phyloP scores from a whole-genome alignment of 345 rosid species.

The Dovyalis caffra region DNA sequence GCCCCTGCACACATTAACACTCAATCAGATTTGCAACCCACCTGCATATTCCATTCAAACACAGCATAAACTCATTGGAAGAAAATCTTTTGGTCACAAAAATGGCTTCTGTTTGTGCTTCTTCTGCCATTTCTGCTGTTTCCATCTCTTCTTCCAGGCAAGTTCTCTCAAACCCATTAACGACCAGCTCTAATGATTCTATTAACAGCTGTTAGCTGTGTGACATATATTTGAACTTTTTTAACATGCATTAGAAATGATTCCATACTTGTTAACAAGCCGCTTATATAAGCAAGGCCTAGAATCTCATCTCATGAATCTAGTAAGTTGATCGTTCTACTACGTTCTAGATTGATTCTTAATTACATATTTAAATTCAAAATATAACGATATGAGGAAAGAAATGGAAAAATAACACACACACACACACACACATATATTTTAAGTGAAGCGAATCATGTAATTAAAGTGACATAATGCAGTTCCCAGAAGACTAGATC shows the following conservation, averaged over 20 bases:
- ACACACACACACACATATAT: too few relatives aligned
- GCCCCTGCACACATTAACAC: constrained; percentile 40
- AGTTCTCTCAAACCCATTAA: constrained; percentile 22
- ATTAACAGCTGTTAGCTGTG: neutral
- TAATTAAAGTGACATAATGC: constrained; percentile 10
- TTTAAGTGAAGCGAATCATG: neutral
- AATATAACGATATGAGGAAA: neutral
- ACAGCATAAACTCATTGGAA: neutral
- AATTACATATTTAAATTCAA: neutral
- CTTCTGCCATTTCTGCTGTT: constrained; percentile 73
- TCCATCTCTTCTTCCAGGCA: constrained; percentile 70
- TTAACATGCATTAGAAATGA: neutral
- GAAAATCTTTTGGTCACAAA: neutral
- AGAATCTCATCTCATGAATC: too few relatives aligned
- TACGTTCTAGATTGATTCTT: neutral
- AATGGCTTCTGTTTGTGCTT: constrained; percentile 93
- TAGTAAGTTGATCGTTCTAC: neutral
- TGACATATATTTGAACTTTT: neutral
- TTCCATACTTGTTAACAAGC: neutral
- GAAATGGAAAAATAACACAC: neutral
- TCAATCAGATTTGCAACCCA: constrained; percentile 19
- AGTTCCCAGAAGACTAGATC: constrained; percentile 62
- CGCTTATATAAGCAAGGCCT: too few relatives aligned
- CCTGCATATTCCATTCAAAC: constrained; percentile 2
- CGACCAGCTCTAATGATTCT: neutral